A percentile compares a stretch with the other conserved stretches of the same genome.
Evolutionary conservation across 1,284 basidiomycete species (phyloP).

Genomic region (Golubevia pallescens): DNA sequence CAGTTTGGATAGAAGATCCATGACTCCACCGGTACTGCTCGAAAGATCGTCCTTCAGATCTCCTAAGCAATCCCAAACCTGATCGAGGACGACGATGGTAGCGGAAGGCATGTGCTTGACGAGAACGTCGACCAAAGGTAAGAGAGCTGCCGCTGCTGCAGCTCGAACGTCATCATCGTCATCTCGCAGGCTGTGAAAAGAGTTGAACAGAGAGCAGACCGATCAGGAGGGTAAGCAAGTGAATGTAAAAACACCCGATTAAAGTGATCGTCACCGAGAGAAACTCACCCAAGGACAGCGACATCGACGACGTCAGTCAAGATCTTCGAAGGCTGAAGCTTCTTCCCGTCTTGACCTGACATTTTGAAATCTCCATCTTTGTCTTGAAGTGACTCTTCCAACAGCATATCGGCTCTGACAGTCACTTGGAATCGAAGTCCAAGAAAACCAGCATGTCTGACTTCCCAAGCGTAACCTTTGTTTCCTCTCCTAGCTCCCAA

Average conservation of each 20-base stretch:
- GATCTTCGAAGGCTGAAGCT: not conserved
- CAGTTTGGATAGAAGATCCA: constrained; percentile 83
- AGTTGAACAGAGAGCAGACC: no score
- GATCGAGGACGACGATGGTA: constrained; percentile 72
- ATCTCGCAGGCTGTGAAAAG: constrained; percentile 76
- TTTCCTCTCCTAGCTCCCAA: constrained; percentile 66
- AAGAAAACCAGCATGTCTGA: constrained; percentile 92
- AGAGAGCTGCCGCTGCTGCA: constrained; percentile 88
- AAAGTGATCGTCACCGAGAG: constrained; percentile 3
- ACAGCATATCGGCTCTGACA: constrained; percentile 81
- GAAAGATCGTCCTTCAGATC: constrained; percentile 96
- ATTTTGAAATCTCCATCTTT: constrained; percentile 40
- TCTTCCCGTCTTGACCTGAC: constrained; percentile 7
- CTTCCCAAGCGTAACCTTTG: constrained; percentile 85
- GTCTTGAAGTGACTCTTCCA: constrained; percentile 5
- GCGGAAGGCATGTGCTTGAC: constrained; percentile 74
- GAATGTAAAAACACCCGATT: no score
- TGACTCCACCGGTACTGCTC: constrained; percentile 93
- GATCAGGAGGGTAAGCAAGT: no score
- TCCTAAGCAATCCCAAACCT: constrained; percentile 87
- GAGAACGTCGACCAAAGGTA: constrained; percentile 82
- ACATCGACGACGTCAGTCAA: constrained; percentile 72
- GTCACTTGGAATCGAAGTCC: constrained; percentile 98
- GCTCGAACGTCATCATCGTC: constrained; percentile 95
- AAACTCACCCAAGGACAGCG: constrained; percentile 82